Evolutionary conservation across 768 basidiomycete species (phyloP).

Genomic region (Basidioascus undulatus): DNA sequence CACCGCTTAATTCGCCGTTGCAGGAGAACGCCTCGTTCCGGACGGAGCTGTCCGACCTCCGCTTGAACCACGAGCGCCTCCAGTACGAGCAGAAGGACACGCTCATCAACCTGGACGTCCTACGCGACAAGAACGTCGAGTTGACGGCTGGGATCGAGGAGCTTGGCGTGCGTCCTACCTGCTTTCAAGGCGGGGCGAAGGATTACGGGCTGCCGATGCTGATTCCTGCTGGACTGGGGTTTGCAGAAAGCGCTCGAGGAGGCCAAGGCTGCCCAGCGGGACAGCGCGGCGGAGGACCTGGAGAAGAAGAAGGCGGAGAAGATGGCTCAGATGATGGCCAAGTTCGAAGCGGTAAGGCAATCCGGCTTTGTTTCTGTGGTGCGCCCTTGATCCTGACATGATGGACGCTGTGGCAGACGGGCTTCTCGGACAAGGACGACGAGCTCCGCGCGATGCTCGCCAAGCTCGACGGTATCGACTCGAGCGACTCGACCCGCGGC

Average conservation of each 20-base stretch:
- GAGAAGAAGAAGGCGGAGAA: slow-evolving; percentile 98
- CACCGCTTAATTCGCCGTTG: no score
- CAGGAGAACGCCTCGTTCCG: slow-evolving; percentile 91
- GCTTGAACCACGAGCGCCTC: slow-evolving; percentile 69
- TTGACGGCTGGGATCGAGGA: slow-evolving; percentile 72
- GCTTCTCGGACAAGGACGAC: slow-evolving; percentile 86
- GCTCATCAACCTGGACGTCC: slow-evolving; percentile 71
- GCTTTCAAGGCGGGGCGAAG: background rate
- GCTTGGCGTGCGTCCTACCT: slow-evolving; percentile 23
- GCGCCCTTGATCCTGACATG: background rate
- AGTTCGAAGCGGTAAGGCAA: slow-evolving; percentile 65
- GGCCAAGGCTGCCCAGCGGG: slow-evolving; percentile 55
- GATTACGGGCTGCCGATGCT: background rate
- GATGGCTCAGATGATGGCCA: slow-evolving; percentile 99
- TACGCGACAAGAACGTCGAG: slow-evolving; percentile 82
- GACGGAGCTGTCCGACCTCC: slow-evolving; percentile 72
- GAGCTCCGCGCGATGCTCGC: slow-evolving; percentile 60
- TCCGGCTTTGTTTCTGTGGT: slow-evolving; percentile 5
- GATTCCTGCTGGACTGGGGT: no score
- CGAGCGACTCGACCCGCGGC: slow-evolving; percentile 26
- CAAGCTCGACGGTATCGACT: slow-evolving; percentile 63
- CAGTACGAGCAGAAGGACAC: slow-evolving; percentile 94
- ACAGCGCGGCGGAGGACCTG: slow-evolving; percentile 76
- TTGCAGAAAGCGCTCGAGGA: slow-evolving; percentile 39
- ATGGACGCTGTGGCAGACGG: slow-evolving; percentile 56